Percentiles rank a stretch among this genome's conserved stretches.
These are phyloP conservation scores for Magnusiomyces sp. DNA, from an alignment of 1,139 yeast species.

Conservation along the genomic window DNA sequence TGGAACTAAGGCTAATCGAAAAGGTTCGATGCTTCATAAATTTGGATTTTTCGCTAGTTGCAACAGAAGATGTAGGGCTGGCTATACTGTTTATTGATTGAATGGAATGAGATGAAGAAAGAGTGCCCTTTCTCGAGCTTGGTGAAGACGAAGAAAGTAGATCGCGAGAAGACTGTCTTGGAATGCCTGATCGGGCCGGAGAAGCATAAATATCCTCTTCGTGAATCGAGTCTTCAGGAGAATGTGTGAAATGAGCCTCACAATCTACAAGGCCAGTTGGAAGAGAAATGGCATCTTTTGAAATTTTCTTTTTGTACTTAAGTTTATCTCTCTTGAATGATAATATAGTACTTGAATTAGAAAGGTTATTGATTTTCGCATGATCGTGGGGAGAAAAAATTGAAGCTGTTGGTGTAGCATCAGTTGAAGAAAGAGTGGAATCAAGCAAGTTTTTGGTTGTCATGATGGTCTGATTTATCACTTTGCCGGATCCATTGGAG, in stretches of 20 bases:
- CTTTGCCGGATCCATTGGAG: not conserved
- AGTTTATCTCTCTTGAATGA: conserved; percentile 21
- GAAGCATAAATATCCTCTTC: not conserved
- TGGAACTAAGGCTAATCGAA: not conserved
- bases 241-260: conserved; percentile 18
- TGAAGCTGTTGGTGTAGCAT: not conserved
- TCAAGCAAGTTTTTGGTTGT: not conserved
- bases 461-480: not conserved
- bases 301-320: conserved; percentile 11
- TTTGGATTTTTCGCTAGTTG: not conserved
- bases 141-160: not conserved
- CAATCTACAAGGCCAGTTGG: conserved; percentile 22
- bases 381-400: not conserved
- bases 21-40: not conserved
- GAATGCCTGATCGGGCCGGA: not conserved
- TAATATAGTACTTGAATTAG: conserved; percentile 13
- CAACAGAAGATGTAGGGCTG: not conserved
- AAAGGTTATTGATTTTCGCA: not conserved
- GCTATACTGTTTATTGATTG: not conserved
- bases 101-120: not conserved
- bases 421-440: not conserved
- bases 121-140: not conserved
- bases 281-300: conserved; percentile 22
- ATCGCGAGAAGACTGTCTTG: not conserved
- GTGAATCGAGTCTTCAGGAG: conserved; percentile 11